phyloP scores from a whole-genome alignment of 176 grass and related monocot species.

The Cenchrus purpureus region DNA sequence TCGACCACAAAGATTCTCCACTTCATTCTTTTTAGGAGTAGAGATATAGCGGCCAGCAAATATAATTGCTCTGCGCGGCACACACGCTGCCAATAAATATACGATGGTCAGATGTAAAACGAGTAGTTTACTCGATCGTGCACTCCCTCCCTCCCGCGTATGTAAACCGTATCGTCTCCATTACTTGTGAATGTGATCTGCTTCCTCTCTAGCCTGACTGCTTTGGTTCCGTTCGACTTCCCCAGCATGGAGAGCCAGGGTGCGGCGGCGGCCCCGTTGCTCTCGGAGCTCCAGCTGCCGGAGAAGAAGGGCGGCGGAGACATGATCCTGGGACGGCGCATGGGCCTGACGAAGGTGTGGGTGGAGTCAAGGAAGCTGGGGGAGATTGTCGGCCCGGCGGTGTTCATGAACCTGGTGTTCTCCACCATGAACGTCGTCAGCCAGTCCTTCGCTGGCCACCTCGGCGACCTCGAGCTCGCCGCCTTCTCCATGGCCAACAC shows the following conservation, averaged over 20 bases:
- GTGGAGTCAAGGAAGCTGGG: constrained; percentile 46
- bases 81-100: too few relatives aligned
- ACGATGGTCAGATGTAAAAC: too few relatives aligned
- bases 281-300: background rate
- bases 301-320: background rate
- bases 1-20: too few relatives aligned
- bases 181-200: background rate
- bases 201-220: background rate
- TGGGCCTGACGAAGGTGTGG: background rate
- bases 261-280: background rate
- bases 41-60: too few relatives aligned
- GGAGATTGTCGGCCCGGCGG: constrained; percentile 31
- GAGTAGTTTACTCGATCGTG: too few relatives aligned
- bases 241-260: constrained; percentile 11
- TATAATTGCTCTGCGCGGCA: too few relatives aligned
- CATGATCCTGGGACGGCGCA: background rate
- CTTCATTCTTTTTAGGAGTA: too few relatives aligned
- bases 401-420: constrained; percentile 39
- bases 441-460: constrained; percentile 62
- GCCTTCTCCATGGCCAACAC: constrained; percentile 49
- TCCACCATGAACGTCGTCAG: constrained; percentile 47
- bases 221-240: background rate
- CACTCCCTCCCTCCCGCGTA: background rate
- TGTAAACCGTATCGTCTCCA: background rate
- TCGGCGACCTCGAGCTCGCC: constrained; percentile 62